Conservation (phyloP, 2,329 filamentous ascomycete genomes). For the Aphanocladium album region DNA sequence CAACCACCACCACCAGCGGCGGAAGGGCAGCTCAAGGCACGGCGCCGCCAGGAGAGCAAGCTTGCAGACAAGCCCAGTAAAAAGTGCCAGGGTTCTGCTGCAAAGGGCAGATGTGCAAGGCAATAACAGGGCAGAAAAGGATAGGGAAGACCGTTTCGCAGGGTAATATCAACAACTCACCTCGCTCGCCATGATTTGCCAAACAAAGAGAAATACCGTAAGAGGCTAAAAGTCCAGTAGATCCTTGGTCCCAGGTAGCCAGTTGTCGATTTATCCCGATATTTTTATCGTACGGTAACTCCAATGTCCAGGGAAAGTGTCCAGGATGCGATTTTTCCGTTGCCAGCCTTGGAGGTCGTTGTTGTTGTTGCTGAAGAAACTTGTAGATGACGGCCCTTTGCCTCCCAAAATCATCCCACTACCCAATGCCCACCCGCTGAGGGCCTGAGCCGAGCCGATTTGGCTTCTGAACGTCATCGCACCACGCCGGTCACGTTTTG, state of each 20-base stretch:
- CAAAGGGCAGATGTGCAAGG: neutral
- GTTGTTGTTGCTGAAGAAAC: too few relatives aligned
- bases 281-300: neutral
- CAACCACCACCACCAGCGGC: neutral
- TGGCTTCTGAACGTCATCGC: neutral
- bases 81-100: neutral
- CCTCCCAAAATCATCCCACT: too few relatives aligned
- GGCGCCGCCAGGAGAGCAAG: neutral
- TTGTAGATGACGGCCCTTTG: too few relatives aligned
- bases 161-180: neutral
- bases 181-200: constrained; percentile 13
- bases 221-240: neutral
- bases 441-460: too few relatives aligned
- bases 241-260: neutral
- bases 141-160: neutral
- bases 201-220: too few relatives aligned
- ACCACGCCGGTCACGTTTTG: neutral
- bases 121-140: neutral
- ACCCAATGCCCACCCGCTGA: too few relatives aligned
- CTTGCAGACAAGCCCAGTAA: neutral
- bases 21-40: neutral
- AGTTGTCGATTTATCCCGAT: neutral
- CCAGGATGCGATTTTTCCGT: too few relatives aligned
- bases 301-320: neutral
- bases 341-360: too few relatives aligned